Evolutionary conservation across 768 basidiomycete genomes (phyloP), one percentile per base, ranked within the genome.

Genomic region (Symmetrospora coprosmae): DNA sequence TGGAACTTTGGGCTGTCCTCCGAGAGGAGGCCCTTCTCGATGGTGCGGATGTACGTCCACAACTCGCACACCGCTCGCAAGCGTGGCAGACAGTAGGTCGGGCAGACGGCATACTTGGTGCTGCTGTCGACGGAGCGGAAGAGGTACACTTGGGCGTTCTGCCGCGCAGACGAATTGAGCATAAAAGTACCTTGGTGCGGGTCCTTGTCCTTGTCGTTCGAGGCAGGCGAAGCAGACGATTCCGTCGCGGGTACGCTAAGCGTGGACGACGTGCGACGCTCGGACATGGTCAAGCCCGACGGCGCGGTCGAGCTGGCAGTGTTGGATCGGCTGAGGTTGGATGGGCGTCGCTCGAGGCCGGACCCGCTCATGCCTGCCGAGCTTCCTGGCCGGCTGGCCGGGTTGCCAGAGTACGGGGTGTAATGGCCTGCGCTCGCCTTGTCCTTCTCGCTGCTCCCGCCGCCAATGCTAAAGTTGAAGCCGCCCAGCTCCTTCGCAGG

Each of bases 1-100:
- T 43, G 46, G 9, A 58, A 43, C 28, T 59, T 58, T 21, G 48
- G 48, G 19, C 8, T 17, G 17, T 67, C 69, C 49, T 69, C 69
- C 23, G 67, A 27, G 1, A 70, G 41, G n/a, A 70, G 30, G 0
- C 65, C 66, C 25, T 66, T 62, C 46, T 66, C 60, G 27, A 70
- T 56, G 28, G 51, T 58, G 13, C 69, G 60, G 8, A 70, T 50
- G 39, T 66, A 68, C 14, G 59, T 65, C 69, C 69, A 70, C 43
- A 70, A 66, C 58, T 70, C 69, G 66, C 69, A 70, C 14, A 69
- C 68, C 16, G 66, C 66, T 9, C 69, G 55, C 3, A 70, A 50
- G 4, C 69, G 51, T 31, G 62, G 47, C 19, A 69, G 62, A 56
- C 68, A 69, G 62, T 67, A 69, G 23, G 50, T 61, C 3, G 67